A percentile compares a stretch with the other conserved stretches of the same genome.
phyloP scores from a whole-genome alignment of 164 flowering plant genomes.

The Annona cherimola region DNA sequence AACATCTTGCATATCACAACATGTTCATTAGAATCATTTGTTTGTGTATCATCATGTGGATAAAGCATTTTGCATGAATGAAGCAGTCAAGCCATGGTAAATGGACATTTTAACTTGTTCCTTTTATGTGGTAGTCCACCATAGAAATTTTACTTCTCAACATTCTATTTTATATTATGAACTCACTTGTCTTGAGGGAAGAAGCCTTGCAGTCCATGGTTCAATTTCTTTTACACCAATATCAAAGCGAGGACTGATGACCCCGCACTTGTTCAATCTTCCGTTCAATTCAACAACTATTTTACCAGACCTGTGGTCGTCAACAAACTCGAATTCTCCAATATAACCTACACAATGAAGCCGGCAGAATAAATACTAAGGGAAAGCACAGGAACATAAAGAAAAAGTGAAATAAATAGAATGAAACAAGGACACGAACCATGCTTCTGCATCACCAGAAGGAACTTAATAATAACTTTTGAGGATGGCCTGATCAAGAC shows the following conservation, averaged over 20 bases:
- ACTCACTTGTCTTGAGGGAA: conserved; percentile 28
- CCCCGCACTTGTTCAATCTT: conserved; percentile 31
- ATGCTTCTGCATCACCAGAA: conserved; percentile 32
- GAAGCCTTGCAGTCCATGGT: conserved; percentile 31
- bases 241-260: conserved; percentile 32
- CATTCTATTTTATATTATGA: not conserved
- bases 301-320: conserved; percentile 28
- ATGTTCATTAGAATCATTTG: no score
- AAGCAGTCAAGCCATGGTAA: no score
- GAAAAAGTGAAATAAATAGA: not conserved
- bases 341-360: conserved; percentile 19
- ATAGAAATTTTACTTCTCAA: not conserved
- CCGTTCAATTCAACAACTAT: conserved; percentile 30
- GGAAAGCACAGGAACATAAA: not conserved
- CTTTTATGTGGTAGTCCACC: not conserved
- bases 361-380: not conserved
- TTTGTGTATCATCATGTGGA: no score
- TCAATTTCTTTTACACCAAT: conserved; percentile 29
- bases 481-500: conserved; percentile 34
- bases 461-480: conserved; percentile 25
- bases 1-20: no score
- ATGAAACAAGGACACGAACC: conserved; percentile 12
- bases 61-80: no score
- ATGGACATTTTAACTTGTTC: not conserved
- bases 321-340: conserved; percentile 31